A percentile compares a stretch with the other conserved stretches of the same genome.
Conservation (phyloP, 2,329 filamentous ascomycete species). For the Xylariaceae sp. region DNA sequence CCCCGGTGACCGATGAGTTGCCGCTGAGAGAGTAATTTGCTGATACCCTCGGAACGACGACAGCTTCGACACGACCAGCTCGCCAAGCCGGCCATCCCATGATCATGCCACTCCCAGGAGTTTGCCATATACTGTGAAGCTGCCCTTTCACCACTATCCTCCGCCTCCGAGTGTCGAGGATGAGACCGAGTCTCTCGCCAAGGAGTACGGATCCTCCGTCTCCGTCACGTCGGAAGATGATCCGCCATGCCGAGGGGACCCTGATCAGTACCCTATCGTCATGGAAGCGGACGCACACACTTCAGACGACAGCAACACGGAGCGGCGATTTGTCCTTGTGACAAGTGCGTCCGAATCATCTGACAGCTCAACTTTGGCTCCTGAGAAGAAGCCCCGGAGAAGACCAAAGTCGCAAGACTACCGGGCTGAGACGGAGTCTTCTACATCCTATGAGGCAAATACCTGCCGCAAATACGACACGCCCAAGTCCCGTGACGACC, state of each 20-base stretch:
- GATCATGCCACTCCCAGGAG: constrained; percentile 15
- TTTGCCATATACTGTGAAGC: constrained; percentile 4
- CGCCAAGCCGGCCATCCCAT: constrained; percentile 14
- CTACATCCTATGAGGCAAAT: constrained; percentile 32
- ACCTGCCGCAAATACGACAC: constrained; percentile 33
- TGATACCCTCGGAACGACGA: no score
- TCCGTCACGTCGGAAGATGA: constrained; percentile 40
- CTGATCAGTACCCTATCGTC: constrained; percentile 63
- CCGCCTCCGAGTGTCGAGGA: constrained; percentile 64
- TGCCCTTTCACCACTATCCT: constrained; percentile 2
- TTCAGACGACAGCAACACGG: constrained; percentile 48
- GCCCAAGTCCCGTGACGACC: constrained; percentile 22
- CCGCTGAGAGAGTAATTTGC: no score
- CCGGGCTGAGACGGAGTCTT: constrained; percentile 12
- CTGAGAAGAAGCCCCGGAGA: constrained; percentile 9
- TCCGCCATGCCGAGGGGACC: constrained; percentile 51
- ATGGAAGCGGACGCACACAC: constrained; percentile 51
- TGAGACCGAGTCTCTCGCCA: constrained; percentile 53
- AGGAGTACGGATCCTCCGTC: constrained; percentile 43
- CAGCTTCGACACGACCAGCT: constrained; percentile 10
- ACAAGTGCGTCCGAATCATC: constrained; percentile 27
- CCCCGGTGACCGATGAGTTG: not conserved
- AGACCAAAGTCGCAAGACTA: constrained; percentile 12
- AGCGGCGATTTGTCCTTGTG: constrained; percentile 59
- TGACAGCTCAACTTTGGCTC: constrained; percentile 13